Percentiles rank a stretch among this genome's conserved stretches.
phyloP scores from a whole-genome alignment of 2,329 filamentous ascomycete species.

The Penicillium crustosum region DNA sequence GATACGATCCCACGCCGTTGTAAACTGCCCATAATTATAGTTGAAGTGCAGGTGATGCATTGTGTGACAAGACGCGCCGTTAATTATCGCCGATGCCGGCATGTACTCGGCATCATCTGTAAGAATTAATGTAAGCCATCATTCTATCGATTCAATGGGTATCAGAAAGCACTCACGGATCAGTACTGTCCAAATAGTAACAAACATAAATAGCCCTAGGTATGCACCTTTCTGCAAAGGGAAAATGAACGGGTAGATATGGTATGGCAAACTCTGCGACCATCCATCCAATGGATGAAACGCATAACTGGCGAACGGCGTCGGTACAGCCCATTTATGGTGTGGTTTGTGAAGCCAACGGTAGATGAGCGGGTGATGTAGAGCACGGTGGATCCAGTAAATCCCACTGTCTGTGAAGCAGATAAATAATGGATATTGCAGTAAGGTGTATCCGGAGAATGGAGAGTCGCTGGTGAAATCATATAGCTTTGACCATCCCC shows the following conservation, averaged over 20 bases:
- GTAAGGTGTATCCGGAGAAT: slow-evolving; percentile 69
- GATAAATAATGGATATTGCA: slow-evolving; percentile 85
- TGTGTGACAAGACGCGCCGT: slow-evolving; percentile 83
- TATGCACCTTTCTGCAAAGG: slow-evolving; percentile 89
- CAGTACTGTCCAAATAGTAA: slow-evolving; percentile 95
- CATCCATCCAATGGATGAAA: slow-evolving; percentile 94
- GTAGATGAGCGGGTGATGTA: slow-evolving; percentile 79
- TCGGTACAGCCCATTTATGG: slow-evolving; percentile 99
- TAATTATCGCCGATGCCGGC: slow-evolving; percentile 79
- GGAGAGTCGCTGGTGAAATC: slow-evolving; percentile 71
- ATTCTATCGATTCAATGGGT: background rate
- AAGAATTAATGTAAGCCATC: background rate
- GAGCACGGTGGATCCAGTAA: slow-evolving; percentile 84
- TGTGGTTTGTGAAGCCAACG: slow-evolving; percentile 91
- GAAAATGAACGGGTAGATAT: slow-evolving; percentile 87
- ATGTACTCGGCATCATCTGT: slow-evolving; percentile 85
- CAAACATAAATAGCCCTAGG: slow-evolving; percentile 78
- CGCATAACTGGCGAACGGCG: slow-evolving; percentile 84
- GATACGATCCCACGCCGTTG: slow-evolving; percentile 85
- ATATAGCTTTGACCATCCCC: slow-evolving; percentile 83
- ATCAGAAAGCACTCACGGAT: slow-evolving; percentile 53
- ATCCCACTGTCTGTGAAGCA: slow-evolving; percentile 83
- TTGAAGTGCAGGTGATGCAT: slow-evolving; percentile 87
- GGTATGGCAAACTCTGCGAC: slow-evolving; percentile 83
- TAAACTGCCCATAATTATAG: slow-evolving; percentile 95